These are phyloP conservation scores for Fulvia fulva DNA, from an alignment of 2,329 filamentous ascomycete species.

Conservation along the genomic window DNA sequence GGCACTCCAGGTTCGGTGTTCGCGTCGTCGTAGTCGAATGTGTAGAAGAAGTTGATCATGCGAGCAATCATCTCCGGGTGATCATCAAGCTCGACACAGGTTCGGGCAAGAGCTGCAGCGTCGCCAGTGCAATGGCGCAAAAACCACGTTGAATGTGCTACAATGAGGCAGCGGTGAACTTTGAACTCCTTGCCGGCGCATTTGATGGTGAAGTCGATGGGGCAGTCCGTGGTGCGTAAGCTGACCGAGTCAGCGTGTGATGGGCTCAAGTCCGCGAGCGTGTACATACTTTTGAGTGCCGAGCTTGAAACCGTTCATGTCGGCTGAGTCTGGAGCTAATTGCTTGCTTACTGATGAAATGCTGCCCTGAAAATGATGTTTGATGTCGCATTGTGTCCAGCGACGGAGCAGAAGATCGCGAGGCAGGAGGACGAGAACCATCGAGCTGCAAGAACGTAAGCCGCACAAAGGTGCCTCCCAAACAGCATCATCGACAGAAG, in stretches of 20 bases:
- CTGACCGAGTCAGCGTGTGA: neutral
- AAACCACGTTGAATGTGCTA: conserved; percentile 9
- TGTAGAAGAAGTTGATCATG: conserved; percentile 17
- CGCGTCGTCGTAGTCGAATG: conserved; percentile 6
- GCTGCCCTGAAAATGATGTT: neutral
- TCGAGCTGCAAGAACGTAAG: no score
- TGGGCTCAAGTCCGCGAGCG: neutral
- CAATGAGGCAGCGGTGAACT: conserved; percentile 4
- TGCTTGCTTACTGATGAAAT: no score
- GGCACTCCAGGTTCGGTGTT: no score
- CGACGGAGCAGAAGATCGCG: no score
- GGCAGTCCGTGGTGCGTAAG: neutral
- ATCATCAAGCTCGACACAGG: conserved; percentile 13
- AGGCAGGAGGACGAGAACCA: no score
- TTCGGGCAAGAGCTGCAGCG: neutral
- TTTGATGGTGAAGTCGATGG: conserved; percentile 5
- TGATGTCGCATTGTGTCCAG: no score
- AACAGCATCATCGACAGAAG: neutral
- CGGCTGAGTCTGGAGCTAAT: neutral
- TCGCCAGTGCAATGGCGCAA: neutral
- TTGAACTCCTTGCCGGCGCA: conserved; percentile 4
- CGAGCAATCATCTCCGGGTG: neutral
- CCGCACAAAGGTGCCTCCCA: no score
- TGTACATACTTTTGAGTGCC: neutral
- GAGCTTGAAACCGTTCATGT: neutral